A percentile compares a stretch with the other conserved stretches of the same genome.
These are phyloP conservation scores for Purshia tridentata DNA, from an alignment of 306 rosid species.

Conservation along the genomic window DNA sequence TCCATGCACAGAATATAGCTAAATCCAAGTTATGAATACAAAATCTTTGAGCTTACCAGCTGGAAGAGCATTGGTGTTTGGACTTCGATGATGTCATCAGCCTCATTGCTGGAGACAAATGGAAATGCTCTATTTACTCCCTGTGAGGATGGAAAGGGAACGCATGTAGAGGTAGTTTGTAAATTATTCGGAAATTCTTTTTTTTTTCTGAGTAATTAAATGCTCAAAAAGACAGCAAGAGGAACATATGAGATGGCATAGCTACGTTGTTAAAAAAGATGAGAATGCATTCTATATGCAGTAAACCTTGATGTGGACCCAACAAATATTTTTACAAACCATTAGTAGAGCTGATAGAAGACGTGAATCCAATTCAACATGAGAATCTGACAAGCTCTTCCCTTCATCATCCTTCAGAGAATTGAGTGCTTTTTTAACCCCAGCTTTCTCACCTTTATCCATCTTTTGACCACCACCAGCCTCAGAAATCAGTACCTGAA, in stretches of 20 bases:
- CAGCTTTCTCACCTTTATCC: conserved; percentile 44
- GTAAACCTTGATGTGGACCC: neutral
- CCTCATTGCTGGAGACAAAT: conserved; percentile 76
- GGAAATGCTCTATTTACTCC: conserved; percentile 98
- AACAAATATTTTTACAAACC: conserved; percentile 38
- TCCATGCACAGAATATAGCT: neutral
- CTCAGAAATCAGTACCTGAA: conserved; percentile 74
- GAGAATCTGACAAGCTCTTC: conserved; percentile 48
- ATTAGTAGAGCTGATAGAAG: conserved; percentile 83
- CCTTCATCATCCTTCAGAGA: conserved; percentile 34
- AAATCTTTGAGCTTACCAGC: conserved; percentile 52
- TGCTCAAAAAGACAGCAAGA: neutral
- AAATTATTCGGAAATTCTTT: neutral
- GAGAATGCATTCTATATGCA: neutral
- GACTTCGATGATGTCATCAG: conserved; percentile 82
- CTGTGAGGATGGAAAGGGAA: conserved; percentile 38
- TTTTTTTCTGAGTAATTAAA: neutral
- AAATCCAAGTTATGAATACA: neutral
- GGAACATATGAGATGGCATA: neutral
- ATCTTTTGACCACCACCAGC: conserved; percentile 44
- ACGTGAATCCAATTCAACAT: conserved; percentile 78
- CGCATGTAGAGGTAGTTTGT: conserved; percentile 14
- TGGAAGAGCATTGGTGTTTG: conserved; percentile 95
- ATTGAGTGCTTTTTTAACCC: conserved; percentile 16
- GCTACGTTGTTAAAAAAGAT: neutral